These are phyloP conservation scores for Colletotrichum caudatum DNA, from an alignment of 2,329 filamentous ascomycete genomes.

Conservation along the genomic window DNA sequence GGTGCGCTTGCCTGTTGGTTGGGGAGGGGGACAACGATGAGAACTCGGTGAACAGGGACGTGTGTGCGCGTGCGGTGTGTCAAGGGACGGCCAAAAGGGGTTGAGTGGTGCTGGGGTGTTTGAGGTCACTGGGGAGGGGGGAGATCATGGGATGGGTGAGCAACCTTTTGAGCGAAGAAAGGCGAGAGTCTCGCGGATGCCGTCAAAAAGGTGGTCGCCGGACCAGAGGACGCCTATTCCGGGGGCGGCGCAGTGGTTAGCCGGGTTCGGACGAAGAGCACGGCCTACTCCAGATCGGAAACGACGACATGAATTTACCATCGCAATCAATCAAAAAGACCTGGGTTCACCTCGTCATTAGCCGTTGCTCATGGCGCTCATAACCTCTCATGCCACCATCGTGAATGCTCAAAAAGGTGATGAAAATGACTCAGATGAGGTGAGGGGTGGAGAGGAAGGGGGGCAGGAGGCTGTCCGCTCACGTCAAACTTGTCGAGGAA, in stretches of 20 bases:
- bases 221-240: conserved; percentile 91
- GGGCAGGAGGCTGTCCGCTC: conserved; percentile 56
- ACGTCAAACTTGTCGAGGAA: conserved; percentile 96
- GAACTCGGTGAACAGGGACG: not conserved
- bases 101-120: not conserved
- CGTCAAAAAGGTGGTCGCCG: conserved; percentile 88
- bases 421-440: conserved; percentile 35
- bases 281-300: conserved; percentile 12
- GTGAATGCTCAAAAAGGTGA: not conserved
- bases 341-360: conserved; percentile 51
- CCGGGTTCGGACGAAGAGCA: not conserved
- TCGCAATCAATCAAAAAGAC: conserved; percentile 94
- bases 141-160: conserved; percentile 38
- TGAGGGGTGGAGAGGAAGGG: conserved; percentile 7
- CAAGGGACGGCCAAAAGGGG: not conserved
- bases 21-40: conserved; percentile 11
- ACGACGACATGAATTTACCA: conserved; percentile 67
- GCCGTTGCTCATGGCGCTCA: conserved; percentile 40
- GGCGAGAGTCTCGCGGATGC: conserved; percentile 85
- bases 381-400: conserved; percentile 12
- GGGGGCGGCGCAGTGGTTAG: conserved; percentile 10
- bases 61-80: not conserved
- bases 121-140: not conserved
- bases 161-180: conserved; percentile 84
- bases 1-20: conserved; percentile 79